Base-by-base conservation (phyloP, 164 flowering plant species). In the Vitis cinerea region DNA sequence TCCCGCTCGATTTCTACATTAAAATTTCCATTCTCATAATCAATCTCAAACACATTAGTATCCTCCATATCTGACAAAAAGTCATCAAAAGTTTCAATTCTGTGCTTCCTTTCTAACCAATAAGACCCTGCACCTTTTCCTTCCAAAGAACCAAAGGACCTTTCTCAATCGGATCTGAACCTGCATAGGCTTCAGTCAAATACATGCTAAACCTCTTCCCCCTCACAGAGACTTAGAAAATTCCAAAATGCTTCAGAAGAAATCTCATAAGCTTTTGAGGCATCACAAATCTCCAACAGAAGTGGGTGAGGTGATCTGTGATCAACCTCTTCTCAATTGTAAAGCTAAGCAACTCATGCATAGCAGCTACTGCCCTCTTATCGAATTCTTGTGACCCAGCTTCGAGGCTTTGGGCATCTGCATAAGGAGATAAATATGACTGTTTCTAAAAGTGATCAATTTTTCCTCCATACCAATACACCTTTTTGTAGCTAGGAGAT, bases 261-360 rank as follows among this genome's bases (percentile, higher is more conserved):
- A 94, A 78, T 75, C 97, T 86, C 97, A 92, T 92, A 72, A 94
- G 74, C 81, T 90, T 92, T 72, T 92, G 97, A 17, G 97, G 97
- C 94, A 94, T 89, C 29, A 85, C 83, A 58, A 92, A 76, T 69
- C 92, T 98, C 27, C 78, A 67, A 14, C 97, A 76, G 67, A 88
- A 92, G 69, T 94, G 99, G 0, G 97, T 91, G 17, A 94, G 86
- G 65, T 88, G 89, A 76, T 94, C 99, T 49, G 95, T 90, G 4
- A 90, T 90, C 70, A 94, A 75, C 77, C 91, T 82, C 81, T 91
- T 94, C 80, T 92, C 95, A 60, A 85, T 65, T 3, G 91, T 92
- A 75, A 94, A 94, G 79, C 90, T 91, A 64, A 94, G 93, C 73
- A 94, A 50, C 77, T 94, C 97, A 59, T 92, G 99, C 92, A 94